phyloP scores from a whole-genome alignment of 257 asterid species.

The Craterostigma plantagineum region DNA sequence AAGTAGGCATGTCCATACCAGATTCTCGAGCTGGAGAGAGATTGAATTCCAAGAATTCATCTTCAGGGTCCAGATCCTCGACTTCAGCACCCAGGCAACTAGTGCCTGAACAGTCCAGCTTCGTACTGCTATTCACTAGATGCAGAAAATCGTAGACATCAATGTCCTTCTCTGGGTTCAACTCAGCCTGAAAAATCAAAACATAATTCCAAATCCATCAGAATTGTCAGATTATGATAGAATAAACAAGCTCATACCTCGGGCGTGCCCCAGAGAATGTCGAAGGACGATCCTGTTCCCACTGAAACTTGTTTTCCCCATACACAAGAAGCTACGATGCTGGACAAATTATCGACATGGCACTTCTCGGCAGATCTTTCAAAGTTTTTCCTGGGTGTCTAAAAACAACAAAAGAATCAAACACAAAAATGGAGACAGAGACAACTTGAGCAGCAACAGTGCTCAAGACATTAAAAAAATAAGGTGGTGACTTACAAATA shows the following conservation, averaged over 20 bases:
- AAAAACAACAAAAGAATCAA: constrained; percentile 7
- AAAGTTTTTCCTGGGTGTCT: constrained; percentile 92
- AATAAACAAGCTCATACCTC: constrained; percentile 26
- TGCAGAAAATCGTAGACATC: constrained; percentile 78
- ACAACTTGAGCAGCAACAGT: constrained; percentile 3
- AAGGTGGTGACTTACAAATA: constrained; percentile 42
- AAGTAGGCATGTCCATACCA: constrained; percentile 45
- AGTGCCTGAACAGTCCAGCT: constrained; percentile 31
- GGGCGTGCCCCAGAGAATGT: constrained; percentile 71
- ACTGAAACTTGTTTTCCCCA: constrained; percentile 94
- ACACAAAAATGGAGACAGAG: constrained; percentile 8
- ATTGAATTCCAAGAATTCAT: constrained; percentile 32
- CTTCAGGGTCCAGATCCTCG: constrained; percentile 50
- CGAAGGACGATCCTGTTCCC: constrained; percentile 93
- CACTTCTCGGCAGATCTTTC: constrained; percentile 97
- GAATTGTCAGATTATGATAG: constrained; percentile 5
- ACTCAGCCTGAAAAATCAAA: constrained; percentile 33
- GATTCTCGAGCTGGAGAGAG: constrained; percentile 63
- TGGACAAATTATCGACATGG: constrained; percentile 63
- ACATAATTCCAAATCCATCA: constrained; percentile 6
- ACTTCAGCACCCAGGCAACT: constrained; percentile 71
- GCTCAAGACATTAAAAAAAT: constrained; percentile 5
- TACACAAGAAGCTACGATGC: constrained; percentile 90
- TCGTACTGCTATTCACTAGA: constrained; percentile 43
- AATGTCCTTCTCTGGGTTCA: constrained; percentile 33